Evolutionary conservation across 78 protist species (phyloP).

Genomic region (Parvularia atlantis): DNA sequence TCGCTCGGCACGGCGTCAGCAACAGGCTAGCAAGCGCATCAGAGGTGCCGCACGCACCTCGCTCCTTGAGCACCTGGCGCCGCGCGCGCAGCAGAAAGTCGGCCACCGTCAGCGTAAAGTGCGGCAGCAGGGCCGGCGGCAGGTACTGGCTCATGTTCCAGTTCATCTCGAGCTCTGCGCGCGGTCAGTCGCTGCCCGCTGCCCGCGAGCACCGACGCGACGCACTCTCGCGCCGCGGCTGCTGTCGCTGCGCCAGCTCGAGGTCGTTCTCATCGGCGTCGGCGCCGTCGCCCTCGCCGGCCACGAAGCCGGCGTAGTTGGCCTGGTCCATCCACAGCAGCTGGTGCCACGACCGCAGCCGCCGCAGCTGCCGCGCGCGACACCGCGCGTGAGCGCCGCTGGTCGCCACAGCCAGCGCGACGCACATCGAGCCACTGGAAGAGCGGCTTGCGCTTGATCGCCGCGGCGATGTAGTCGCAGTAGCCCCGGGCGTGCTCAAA

Average conservation of each 20-base stretch:
- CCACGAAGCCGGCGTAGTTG: conserved; percentile 49
- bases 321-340: conserved; percentile 56
- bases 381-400: too few relatives aligned
- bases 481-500: conserved; percentile 56
- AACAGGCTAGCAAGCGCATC: not conserved
- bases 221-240: too few relatives aligned
- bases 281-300: not conserved
- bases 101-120: conserved; percentile 6
- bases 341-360: conserved; percentile 26
- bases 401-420: not conserved
- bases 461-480: conserved; percentile 21
- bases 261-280: not conserved
- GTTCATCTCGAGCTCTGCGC: not conserved
- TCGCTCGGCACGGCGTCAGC: not conserved
- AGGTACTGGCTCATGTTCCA: conserved; percentile 27
- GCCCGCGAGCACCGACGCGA: too few relatives aligned
- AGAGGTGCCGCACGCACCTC: not conserved
- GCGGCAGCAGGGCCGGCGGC: conserved; percentile 5
- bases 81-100: not conserved
- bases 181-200: not conserved
- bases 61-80: not conserved
- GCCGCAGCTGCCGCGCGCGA: too few relatives aligned
- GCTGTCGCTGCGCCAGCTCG: too few relatives aligned
- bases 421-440: conserved; percentile 33
- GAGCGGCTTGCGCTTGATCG: conserved; percentile 40